Evolutionary conservation across 495 filamentous ascomycete genomes (phyloP).

Genomic region (Extremus antarcticus): DNA sequence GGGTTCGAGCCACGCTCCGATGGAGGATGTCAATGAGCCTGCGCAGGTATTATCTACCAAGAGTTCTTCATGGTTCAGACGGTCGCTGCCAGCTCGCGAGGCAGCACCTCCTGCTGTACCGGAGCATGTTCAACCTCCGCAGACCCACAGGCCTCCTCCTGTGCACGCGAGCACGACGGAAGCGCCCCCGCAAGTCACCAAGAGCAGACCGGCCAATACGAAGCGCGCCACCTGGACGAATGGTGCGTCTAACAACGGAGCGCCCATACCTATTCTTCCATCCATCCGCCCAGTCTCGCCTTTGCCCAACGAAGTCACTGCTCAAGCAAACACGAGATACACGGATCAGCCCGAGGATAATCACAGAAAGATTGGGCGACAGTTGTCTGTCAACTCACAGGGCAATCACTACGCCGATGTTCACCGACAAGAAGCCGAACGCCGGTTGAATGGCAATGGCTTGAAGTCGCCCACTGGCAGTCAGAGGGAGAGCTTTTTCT

Average conservation of each 20-base stretch:
- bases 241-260: conserved; percentile 58
- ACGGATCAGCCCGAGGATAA: conserved; percentile 51
- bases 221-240: conserved; percentile 88
- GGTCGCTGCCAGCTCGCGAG: conserved; percentile 71
- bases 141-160: conserved; percentile 39
- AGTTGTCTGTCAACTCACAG: conserved; percentile 89
- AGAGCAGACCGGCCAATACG: conserved; percentile 47
- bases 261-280: conserved; percentile 94
- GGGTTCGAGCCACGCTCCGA: conserved; percentile 52
- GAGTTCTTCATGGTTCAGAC: conserved; percentile 82
- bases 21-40: conserved; percentile 48
- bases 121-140: conserved; percentile 26
- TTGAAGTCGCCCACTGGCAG: conserved; percentile 52
- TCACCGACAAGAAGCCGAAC: conserved; percentile 83
- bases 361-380: conserved; percentile 87
- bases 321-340: conserved; percentile 56
- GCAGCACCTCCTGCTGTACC: conserved; percentile 43
- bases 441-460: conserved; percentile 70
- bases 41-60: conserved; percentile 62
- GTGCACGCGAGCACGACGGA: conserved; percentile 44
- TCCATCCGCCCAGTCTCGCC: conserved; percentile 94
- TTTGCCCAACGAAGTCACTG: conserved; percentile 80
- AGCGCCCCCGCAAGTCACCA: conserved; percentile 30
- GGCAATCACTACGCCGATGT: conserved; percentile 81
- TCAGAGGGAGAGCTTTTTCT: conserved; percentile 93